Conservation (phyloP, 192 early-diverging fungal species). For the Umbelopsis sp. region DNA sequence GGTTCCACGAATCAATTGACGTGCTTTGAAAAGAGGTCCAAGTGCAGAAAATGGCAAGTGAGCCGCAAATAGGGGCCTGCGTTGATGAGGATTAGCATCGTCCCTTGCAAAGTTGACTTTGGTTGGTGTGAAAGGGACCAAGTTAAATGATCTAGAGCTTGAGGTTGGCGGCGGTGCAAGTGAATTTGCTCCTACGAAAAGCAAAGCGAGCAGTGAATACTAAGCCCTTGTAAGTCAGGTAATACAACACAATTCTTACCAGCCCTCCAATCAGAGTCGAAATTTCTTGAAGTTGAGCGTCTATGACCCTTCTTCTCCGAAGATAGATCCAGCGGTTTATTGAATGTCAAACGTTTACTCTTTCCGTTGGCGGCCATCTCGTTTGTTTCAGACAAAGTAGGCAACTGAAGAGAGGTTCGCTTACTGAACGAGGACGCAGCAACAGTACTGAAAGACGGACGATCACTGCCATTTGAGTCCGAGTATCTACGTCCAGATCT, state of each 20-base stretch:
- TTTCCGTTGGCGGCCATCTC: not conserved
- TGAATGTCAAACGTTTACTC: constrained; percentile 34
- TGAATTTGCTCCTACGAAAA: not conserved
- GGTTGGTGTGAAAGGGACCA: constrained; percentile 48
- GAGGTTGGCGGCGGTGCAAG: constrained; percentile 27
- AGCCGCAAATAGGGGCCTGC: constrained; percentile 56
- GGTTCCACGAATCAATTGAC: constrained; percentile 69
- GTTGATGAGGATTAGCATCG: constrained; percentile 53
- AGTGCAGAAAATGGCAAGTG: constrained; percentile 60
- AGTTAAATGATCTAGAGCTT: constrained; percentile 35
- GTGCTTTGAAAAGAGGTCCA: constrained; percentile 48
- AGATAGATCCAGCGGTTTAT: constrained; percentile 38
- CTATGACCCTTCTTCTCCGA: constrained; percentile 33
- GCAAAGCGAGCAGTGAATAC: not conserved
- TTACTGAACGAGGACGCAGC: constrained; percentile 9
- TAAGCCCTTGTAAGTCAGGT: not conserved
- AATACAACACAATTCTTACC: constrained; percentile 19
- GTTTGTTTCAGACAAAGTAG: constrained; percentile 28
- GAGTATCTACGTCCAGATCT: constrained; percentile 27
- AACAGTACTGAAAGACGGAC: constrained; percentile 8
- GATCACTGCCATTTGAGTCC: constrained; percentile 19
- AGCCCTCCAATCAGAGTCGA: constrained; percentile 44
- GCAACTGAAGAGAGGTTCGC: constrained; percentile 32
- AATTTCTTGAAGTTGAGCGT: constrained; percentile 42
- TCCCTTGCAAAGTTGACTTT: constrained; percentile 47